Evolutionary conservation across 2,329 filamentous ascomycete genomes (phyloP).

Genomic region (Aspergillus fructus): DNA sequence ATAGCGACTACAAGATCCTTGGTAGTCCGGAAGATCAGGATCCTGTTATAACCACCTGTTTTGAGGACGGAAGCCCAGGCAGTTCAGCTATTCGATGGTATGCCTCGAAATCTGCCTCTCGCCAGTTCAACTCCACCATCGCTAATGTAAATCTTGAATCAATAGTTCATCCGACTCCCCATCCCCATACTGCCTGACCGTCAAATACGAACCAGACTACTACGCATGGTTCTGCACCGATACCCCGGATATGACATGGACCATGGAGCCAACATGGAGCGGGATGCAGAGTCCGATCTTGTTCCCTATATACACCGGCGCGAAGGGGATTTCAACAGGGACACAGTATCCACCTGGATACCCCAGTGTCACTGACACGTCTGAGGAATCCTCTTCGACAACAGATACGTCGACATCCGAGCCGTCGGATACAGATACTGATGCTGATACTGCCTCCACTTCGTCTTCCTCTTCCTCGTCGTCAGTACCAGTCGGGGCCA

Average conservation of each 20-base stretch:
- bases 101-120: not conserved
- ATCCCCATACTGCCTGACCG: not conserved
- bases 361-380: not conserved
- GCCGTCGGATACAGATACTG: not conserved
- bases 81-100: not conserved
- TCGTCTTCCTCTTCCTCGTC: not conserved
- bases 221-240: not conserved
- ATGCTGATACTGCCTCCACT: not conserved
- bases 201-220: not conserved
- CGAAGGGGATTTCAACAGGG: not conserved
- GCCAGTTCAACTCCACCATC: not conserved
- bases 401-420: too few relatives aligned
- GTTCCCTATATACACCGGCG: not conserved
- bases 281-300: not conserved
- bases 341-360: not conserved
- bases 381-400: too few relatives aligned
- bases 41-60: not conserved
- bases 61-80: too few relatives aligned
- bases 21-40: not conserved
- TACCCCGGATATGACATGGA: not conserved
- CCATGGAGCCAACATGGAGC: not conserved
- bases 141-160: not conserved
- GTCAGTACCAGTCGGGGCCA: not conserved
- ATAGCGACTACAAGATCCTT: not conserved
- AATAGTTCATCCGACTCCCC: not conserved